Conservation (phyloP, 495 filamentous ascomycete species). For the Tuber aestivum region DNA sequence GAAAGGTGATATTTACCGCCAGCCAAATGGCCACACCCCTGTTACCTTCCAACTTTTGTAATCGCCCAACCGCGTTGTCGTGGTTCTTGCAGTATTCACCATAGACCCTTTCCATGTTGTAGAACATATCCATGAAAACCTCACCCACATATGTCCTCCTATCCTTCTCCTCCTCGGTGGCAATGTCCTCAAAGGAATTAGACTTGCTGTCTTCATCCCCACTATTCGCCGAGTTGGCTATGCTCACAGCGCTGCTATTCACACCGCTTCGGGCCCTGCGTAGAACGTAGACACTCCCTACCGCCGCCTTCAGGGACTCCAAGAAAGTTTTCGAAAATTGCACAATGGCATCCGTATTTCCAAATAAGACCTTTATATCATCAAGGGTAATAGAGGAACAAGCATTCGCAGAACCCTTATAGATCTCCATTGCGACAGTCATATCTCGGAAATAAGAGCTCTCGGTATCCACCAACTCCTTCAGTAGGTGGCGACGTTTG, state of each 20-base stretch:
- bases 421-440: slow-evolving; percentile 93
- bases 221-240: slow-evolving; percentile 37
- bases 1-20: slow-evolving; percentile 38
- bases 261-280: slow-evolving; percentile 33
- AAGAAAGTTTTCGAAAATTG: slow-evolving; percentile 73
- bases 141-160: slow-evolving; percentile 67
- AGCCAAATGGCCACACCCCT: slow-evolving; percentile 81
- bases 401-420: slow-evolving; percentile 85
- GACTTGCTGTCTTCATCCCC: slow-evolving; percentile 28
- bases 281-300: slow-evolving; percentile 60
- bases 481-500: slow-evolving; percentile 71
- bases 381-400: slow-evolving; percentile 70
- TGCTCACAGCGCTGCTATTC: slow-evolving; percentile 46
- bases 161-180: slow-evolving; percentile 64
- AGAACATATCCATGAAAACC: slow-evolving; percentile 67
- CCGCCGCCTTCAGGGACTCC: slow-evolving; percentile 69
- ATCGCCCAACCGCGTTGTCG: slow-evolving; percentile 71
- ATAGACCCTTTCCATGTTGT: slow-evolving; percentile 76
- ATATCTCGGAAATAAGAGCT: slow-evolving; percentile 81
- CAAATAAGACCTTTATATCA: slow-evolving; percentile 81
- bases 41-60: slow-evolving; percentile 65
- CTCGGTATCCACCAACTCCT: slow-evolving; percentile 89
- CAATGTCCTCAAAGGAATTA: slow-evolving; percentile 44
- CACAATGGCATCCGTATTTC: slow-evolving; percentile 81
- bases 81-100: slow-evolving; percentile 80